Evolutionary conservation across 805 yeast genomes (phyloP).

Genomic region (Nakazawaea peltata): DNA sequence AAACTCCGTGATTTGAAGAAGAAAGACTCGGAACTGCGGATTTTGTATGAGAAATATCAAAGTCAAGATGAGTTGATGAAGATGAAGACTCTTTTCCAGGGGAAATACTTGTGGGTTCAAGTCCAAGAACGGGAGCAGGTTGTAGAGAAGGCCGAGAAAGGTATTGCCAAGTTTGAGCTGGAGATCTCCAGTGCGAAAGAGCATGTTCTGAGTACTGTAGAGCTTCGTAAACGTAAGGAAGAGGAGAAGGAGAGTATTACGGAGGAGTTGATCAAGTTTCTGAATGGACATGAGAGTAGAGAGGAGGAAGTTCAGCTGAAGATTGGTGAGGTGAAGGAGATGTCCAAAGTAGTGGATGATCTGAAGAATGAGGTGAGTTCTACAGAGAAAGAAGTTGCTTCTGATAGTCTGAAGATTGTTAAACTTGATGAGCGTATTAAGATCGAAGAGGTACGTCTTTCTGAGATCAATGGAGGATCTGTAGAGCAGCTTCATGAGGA

Average conservation of each 20-base stretch:
- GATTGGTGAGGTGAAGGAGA: neutral
- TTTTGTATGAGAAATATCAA: conserved; percentile 28
- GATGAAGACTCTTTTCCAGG: conserved; percentile 31
- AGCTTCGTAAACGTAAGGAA: neutral
- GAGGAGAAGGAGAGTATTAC: neutral
- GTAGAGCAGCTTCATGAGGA: neutral
- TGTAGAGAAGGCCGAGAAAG: conserved; percentile 13
- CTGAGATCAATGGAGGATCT: neutral
- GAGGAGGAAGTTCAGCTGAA: neutral
- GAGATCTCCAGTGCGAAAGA: neutral
- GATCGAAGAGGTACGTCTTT: neutral
- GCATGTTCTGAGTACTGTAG: no score
- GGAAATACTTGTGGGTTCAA: conserved; percentile 43
- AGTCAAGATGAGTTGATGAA: conserved; percentile 32
- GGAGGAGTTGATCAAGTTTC: neutral
- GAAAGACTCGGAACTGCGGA: conserved; percentile 34
- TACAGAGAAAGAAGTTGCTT: neutral
- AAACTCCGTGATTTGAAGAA: conserved; percentile 29
- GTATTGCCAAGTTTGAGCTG: conserved; percentile 10
- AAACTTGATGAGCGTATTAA: neutral
- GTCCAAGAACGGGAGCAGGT: conserved; percentile 20
- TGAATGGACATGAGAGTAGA: neutral
- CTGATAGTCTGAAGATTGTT: neutral
- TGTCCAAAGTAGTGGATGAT: neutral
- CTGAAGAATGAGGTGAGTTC: neutral